Percentiles rank a stretch among this genome's conserved stretches.
phyloP scores from a whole-genome alignment of 2,329 filamentous ascomycete genomes.

The Xylariaceae sp. region DNA sequence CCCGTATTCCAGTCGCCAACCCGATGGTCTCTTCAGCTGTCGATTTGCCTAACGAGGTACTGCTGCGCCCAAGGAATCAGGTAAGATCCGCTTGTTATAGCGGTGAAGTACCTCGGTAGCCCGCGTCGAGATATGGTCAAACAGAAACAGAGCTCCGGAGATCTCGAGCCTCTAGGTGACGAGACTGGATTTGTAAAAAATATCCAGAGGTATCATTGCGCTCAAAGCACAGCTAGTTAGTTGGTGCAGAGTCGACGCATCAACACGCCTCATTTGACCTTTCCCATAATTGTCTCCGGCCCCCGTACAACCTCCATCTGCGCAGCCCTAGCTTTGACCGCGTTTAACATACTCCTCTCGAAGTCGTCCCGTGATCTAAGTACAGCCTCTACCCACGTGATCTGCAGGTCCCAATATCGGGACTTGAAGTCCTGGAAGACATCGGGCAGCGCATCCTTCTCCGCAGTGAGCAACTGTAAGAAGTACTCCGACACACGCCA shows the following conservation, averaged over 20 bases:
- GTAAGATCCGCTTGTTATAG: too few species aligned
- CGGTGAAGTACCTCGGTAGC: too few species aligned
- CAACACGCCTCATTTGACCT: slow-evolving; percentile 61
- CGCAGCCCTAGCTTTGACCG: slow-evolving; percentile 83
- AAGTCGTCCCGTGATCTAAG: slow-evolving; percentile 86
- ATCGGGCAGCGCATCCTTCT: slow-evolving; percentile 67
- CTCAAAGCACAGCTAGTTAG: slow-evolving; percentile 5
- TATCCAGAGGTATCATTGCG: slow-evolving; percentile 15
- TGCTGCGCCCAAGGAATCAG: too few species aligned
- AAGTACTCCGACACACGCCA: slow-evolving; percentile 91
- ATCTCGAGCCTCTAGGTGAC: too few species aligned
- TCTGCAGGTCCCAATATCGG: slow-evolving; percentile 88
- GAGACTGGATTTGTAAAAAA: too few species aligned
- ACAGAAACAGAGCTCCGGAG: too few species aligned
- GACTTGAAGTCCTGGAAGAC: slow-evolving; percentile 81
- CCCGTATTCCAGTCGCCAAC: neutral
- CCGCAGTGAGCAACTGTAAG: slow-evolving; percentile 71
- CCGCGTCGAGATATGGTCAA: too few species aligned
- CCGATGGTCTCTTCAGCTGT: too few species aligned
- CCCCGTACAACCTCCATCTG: slow-evolving; percentile 78
- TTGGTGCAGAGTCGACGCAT: slow-evolving; percentile 10
- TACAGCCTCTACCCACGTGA: slow-evolving; percentile 93
- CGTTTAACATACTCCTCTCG: slow-evolving; percentile 82
- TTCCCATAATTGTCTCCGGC: slow-evolving; percentile 89
- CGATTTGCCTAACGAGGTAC: too few species aligned